Evolutionary conservation across 306 rosid species (phyloP).

Genomic region (Vigna radiata): DNA sequence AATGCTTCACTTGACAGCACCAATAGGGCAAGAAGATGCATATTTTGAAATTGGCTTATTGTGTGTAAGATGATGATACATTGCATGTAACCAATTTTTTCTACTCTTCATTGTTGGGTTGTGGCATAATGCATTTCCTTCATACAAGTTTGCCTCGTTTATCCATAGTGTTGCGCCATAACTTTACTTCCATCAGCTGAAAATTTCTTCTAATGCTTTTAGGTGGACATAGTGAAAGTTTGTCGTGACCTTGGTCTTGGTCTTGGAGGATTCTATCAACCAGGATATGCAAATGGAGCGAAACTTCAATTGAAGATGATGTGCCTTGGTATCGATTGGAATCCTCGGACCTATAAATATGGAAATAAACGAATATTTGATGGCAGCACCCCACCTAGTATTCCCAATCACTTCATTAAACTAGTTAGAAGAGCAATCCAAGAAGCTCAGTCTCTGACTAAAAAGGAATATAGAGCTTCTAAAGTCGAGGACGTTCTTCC

Average conservation of each 20-base stretch:
- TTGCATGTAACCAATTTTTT: too few relatives aligned
- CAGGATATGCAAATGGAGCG: slow-evolving; percentile 60
- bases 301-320: slow-evolving; percentile 73
- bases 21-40: too few relatives aligned
- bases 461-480: slow-evolving; percentile 13
- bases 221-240: slow-evolving; percentile 58
- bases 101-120: too few relatives aligned
- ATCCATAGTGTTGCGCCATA: neutral
- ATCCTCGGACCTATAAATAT: slow-evolving; percentile 68
- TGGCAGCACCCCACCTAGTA: slow-evolving; percentile 53
- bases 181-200: neutral
- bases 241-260: slow-evolving; percentile 64
- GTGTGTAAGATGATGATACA: too few relatives aligned
- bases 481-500: slow-evolving; percentile 59
- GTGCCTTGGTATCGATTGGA: slow-evolving; percentile 82
- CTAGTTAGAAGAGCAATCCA: slow-evolving; percentile 51
- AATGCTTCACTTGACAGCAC: too few relatives aligned
- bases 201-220: slow-evolving; percentile 21
- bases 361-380: slow-evolving; percentile 45
- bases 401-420: slow-evolving; percentile 49
- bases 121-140: too few relatives aligned
- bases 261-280: slow-evolving; percentile 75
- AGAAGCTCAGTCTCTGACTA: slow-evolving; percentile 55
- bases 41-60: too few relatives aligned
- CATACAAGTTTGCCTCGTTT: too few relatives aligned